These are phyloP conservation scores for Blastosporella zonata DNA, from an alignment of 1,284 basidiomycete genomes.

Conservation along the genomic window DNA sequence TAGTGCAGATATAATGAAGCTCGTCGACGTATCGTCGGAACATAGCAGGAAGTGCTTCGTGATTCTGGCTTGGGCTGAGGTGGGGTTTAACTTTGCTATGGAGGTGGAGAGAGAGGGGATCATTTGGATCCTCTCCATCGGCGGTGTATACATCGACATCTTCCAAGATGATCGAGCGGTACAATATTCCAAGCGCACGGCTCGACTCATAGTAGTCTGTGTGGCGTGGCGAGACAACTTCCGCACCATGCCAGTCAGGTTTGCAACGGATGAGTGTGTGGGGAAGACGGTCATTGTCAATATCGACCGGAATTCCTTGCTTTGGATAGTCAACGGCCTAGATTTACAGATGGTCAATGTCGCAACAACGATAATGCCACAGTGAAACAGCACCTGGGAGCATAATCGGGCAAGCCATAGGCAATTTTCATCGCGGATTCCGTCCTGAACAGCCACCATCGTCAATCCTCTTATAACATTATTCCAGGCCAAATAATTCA, in stretches of 20 bases:
- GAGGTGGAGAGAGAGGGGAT: conserved; percentile 50
- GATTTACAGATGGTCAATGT: background rate
- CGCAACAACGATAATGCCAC: background rate
- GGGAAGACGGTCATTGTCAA: conserved; percentile 42
- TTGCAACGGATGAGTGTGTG: conserved; percentile 57
- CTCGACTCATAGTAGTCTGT: conserved; percentile 69
- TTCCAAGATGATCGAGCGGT: conserved; percentile 54
- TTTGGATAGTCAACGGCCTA: conserved; percentile 61
- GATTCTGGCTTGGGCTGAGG: conserved; percentile 31
- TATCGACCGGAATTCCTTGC: conserved; percentile 64
- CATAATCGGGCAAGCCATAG: conserved; percentile 63
- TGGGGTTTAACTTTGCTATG: conserved; percentile 35
- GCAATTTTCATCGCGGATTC: conserved; percentile 65
- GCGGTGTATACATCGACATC: conserved; percentile 31
- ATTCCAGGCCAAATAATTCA: background rate
- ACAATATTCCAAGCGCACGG: conserved; percentile 67
- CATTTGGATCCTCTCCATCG: conserved; percentile 26
- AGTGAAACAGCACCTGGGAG: conserved; percentile 36
- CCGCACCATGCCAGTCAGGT: conserved; percentile 75
- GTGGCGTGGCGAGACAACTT: conserved; percentile 52
- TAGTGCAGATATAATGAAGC: conserved; percentile 64
- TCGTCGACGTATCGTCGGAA: conserved; percentile 60
- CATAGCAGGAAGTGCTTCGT: conserved; percentile 33
- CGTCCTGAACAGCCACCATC: conserved; percentile 40
- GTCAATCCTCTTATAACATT: background rate